These are phyloP conservation scores for Colletotrichum nymphaeae DNA, from an alignment of 2,329 filamentous ascomycete genomes.

Conservation along the genomic window DNA sequence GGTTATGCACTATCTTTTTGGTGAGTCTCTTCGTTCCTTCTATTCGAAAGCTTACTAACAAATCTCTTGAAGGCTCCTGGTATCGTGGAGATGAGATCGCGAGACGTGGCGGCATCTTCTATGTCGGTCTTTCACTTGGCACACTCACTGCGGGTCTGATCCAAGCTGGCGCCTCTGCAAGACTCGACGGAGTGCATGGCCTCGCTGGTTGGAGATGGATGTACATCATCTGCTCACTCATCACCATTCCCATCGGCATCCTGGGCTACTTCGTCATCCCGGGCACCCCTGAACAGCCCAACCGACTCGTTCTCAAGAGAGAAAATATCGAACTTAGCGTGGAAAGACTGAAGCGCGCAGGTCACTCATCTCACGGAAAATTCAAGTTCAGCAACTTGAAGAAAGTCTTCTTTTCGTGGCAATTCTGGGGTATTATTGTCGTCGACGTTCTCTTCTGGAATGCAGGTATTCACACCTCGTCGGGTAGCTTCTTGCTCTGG, in stretches of 20 bases:
- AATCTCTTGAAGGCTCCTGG: constrained; percentile 54
- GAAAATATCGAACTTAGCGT: constrained; percentile 41
- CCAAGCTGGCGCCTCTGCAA: constrained; percentile 56
- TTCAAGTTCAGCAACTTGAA: constrained; percentile 46
- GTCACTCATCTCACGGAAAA: constrained; percentile 53
- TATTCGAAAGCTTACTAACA: constrained; percentile 45
- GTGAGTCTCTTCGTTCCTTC: constrained; percentile 30
- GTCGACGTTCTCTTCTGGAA: constrained; percentile 61
- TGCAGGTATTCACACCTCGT: constrained; percentile 51
- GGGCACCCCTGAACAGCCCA: constrained; percentile 44
- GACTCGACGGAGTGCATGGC: constrained; percentile 52
- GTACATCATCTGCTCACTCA: constrained; percentile 56
- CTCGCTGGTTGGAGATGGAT: constrained; percentile 59
- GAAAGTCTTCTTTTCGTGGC: constrained; percentile 51
- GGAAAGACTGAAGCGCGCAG: constrained; percentile 49
- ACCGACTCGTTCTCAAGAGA: constrained; percentile 42
- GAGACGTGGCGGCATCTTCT: constrained; percentile 56
- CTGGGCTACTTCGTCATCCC: constrained; percentile 52
- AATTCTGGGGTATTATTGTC: constrained; percentile 48
- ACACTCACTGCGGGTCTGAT: constrained; percentile 57
- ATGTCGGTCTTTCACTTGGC: constrained; percentile 55
- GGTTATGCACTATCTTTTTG: constrained; percentile 52
- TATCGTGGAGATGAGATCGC: constrained; percentile 57
- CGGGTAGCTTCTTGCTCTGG: constrained; percentile 51
- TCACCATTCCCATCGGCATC: constrained; percentile 54